Evolutionary conservation across 108 stramenopile species (phyloP), one percentile per base, ranked within the genome.

Genomic region (Craspedostauros australis): DNA sequence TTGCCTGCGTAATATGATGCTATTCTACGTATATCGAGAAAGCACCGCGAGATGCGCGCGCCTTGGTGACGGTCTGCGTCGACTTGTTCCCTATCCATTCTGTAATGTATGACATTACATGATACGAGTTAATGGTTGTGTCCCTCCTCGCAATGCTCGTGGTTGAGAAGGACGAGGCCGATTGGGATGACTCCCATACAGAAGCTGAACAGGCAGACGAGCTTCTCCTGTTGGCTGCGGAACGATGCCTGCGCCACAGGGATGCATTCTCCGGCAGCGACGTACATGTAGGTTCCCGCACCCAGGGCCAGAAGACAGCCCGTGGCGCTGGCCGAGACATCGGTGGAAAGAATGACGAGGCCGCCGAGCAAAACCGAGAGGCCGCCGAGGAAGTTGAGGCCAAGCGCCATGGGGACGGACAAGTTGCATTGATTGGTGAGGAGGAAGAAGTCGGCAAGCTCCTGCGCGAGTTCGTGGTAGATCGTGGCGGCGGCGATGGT

Each of bases 141-240:
- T n/a, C n/a, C n/a, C n/a, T n/a, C n/a, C n/a, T n/a, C n/a, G 61
- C 92, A 94, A 62, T 94, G 92, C 20, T 78, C 55, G 54, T 94
- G 92, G 53, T 94, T 79, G 47, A 94, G 40, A 4, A 94, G 68
- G 38, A 90, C 66, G 29, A 94, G 65, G 23, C 86, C 88, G 63
- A 94, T 88, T 16, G 77, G 71, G 34, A 90, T 41, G 2, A 72
- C 70, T 16, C 92, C 92, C 39, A 84, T 12, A 33, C 66, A 57
- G 52, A 87, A 81, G 24, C 42, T 60, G 14, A 91, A 49, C 9
- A 21, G 15, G n/a, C n/a, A n/a, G n/a, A n/a, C n/a, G 44, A 60
- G 18, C 12, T 62, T 44, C 31, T 78, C 70, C 24, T 9, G 15
- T 6, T 44, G 39, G 14, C 50, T 50, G 25, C 55, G 39, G 2